Conservation (phyloP, 257 asterid species). For the Solanum appendiculatum region DNA sequence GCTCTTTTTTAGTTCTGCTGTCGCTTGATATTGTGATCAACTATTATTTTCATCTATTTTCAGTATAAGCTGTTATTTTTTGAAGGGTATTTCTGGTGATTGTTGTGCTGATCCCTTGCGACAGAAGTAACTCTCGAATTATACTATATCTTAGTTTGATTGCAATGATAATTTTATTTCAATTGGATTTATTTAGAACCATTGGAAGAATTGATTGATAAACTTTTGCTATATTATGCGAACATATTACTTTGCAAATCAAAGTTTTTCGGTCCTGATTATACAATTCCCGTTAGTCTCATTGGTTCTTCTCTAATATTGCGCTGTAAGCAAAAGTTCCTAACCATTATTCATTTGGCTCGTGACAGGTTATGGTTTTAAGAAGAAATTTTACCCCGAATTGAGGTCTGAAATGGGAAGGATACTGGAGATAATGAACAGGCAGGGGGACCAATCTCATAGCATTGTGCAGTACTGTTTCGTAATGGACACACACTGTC, state of each 20-base stretch:
- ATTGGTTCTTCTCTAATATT: not conserved
- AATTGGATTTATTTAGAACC: not conserved
- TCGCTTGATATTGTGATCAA: not conserved
- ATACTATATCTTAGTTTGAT: not conserved
- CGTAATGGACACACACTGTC: not conserved
- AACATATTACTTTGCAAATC: not conserved
- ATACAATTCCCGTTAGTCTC: not conserved
- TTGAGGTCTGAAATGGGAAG: not conserved
- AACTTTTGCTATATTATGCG: not conserved
- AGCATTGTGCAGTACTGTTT: not conserved
- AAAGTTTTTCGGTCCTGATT: not conserved
- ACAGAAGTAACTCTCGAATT: not conserved
- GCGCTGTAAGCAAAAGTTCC: not conserved
- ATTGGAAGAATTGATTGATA: not conserved
- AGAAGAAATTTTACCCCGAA: not conserved
- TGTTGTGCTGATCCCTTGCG: not conserved
- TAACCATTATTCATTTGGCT: not conserved
- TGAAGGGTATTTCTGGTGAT: not conserved
- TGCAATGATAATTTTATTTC: not conserved
- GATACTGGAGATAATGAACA: not conserved
- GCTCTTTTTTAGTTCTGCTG: not conserved
- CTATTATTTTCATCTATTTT: not conserved
- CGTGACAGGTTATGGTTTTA: not conserved
- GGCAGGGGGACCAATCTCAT: not conserved
- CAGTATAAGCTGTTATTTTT: not conserved